Evolutionary conservation across 2,329 filamentous ascomycete genomes (phyloP).

Genomic region (Cordyceps pruinosa): DNA sequence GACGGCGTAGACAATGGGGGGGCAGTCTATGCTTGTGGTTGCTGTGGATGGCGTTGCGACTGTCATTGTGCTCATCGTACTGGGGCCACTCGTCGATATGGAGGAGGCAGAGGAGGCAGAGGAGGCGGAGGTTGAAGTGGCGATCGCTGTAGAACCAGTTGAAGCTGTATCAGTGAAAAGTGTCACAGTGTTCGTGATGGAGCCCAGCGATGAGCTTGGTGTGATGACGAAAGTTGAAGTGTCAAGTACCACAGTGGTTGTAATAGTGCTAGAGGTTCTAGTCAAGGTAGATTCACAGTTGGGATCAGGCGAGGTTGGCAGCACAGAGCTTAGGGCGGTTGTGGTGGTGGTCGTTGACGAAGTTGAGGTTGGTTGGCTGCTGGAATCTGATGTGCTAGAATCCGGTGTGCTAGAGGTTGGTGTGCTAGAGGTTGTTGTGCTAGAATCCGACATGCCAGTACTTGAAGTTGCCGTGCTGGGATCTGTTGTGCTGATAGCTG

Average conservation of each 20-base stretch:
- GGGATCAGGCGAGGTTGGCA: not conserved
- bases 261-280: not conserved
- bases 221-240: not conserved
- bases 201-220: not conserved
- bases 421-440: not conserved
- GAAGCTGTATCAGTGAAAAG: too few species aligned
- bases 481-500: too few species aligned
- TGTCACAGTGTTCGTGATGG: too few species aligned
- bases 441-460: not conserved
- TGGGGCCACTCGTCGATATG: too few species aligned
- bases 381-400: not conserved
- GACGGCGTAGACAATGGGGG: too few species aligned
- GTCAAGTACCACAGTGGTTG: not conserved
- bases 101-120: too few species aligned
- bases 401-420: not conserved
- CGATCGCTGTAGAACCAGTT: too few species aligned
- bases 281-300: not conserved
- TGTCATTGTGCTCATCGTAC: too few species aligned
- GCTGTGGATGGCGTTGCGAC: too few species aligned
- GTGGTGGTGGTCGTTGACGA: not conserved
- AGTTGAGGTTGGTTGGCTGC: not conserved
- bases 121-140: too few species aligned
- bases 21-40: too few species aligned
- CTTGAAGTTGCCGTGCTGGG: not conserved
- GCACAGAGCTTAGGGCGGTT: not conserved